Conservation (phyloP, 2,329 filamentous ascomycete genomes). For the Epichloe baconii region DNA sequence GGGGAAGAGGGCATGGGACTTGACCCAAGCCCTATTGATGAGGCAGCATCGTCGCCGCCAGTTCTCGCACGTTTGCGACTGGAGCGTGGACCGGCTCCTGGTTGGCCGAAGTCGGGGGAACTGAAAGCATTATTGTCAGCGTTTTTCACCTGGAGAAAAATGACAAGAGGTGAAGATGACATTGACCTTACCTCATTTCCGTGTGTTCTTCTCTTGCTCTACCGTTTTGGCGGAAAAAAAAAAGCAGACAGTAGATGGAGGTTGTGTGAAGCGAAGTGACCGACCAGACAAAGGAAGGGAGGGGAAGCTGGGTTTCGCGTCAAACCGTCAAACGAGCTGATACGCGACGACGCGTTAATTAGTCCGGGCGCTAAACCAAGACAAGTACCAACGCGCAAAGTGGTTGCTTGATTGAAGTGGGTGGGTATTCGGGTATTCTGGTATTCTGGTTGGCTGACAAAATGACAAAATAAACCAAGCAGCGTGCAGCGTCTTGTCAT, state of each 20-base stretch:
- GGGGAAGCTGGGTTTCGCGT: slow-evolving; percentile 15
- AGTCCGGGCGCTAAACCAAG: slow-evolving; percentile 18
- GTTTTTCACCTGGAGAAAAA: background rate
- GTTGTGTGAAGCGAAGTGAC: slow-evolving; percentile 7
- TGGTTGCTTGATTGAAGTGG: slow-evolving; percentile 8
- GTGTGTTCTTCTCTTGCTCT: background rate
- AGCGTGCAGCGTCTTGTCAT: background rate
- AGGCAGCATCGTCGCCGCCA: slow-evolving; percentile 36
- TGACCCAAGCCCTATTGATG: slow-evolving; percentile 38
- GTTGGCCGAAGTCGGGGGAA: slow-evolving; percentile 77
- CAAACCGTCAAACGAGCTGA: slow-evolving; percentile 4
- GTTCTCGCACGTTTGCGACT: slow-evolving; percentile 44
- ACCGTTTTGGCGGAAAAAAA: no score
- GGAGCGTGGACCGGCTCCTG: slow-evolving; percentile 41
- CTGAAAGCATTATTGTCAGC: slow-evolving; percentile 29
- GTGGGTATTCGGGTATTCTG: no score
- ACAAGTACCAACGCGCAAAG: slow-evolving; percentile 23
- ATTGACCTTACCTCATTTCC: slow-evolving; percentile 14
- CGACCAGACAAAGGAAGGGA: background rate
- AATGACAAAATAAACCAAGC: slow-evolving; percentile 1
- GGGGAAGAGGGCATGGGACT: slow-evolving; percentile 56
- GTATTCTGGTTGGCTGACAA: background rate
- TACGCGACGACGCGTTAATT: slow-evolving; percentile 32
- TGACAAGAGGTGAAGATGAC: background rate
- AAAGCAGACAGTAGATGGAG: background rate